Evolutionary conservation across 163 green algal genomes (phyloP).

Genomic region (Prototheca wickerhamii): DNA sequence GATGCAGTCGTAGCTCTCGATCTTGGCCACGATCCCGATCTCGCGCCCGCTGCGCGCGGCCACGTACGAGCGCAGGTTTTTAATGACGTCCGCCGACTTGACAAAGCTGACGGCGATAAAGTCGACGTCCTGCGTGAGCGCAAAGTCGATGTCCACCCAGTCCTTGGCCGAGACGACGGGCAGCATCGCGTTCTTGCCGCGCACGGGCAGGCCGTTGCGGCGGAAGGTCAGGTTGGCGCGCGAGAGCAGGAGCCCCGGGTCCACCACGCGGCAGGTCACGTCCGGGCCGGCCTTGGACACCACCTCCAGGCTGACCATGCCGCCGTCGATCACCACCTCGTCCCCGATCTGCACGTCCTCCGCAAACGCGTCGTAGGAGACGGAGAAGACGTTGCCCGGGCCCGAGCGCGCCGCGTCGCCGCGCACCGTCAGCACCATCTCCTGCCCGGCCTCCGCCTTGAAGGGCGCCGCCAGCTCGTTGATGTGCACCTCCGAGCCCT

Average conservation of each 20-base stretch:
- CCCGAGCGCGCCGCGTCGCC: conserved; percentile 15
- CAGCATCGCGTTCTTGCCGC: conserved; percentile 63
- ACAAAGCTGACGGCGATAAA: conserved; percentile 85
- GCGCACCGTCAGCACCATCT: conserved; percentile 57
- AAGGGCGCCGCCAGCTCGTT: conserved; percentile 45
- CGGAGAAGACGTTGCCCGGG: conserved; percentile 23
- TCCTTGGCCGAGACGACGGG: conserved; percentile 79
- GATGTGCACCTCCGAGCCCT: conserved; percentile 75
- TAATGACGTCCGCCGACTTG: conserved; percentile 71
- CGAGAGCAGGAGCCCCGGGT: conserved; percentile 71
- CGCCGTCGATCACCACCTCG: conserved; percentile 67
- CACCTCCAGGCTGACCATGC: conserved; percentile 72
- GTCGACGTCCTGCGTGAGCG: conserved; percentile 59
- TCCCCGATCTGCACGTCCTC: conserved; percentile 66
- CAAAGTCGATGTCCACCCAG: conserved; percentile 85
- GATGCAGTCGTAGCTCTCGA: conserved; percentile 52
- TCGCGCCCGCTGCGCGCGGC: conserved; percentile 1
- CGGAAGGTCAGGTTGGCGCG: conserved; percentile 75
- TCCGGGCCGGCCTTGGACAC: conserved; percentile 60
- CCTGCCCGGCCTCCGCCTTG: conserved; percentile 50
- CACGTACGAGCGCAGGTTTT: conserved; percentile 68
- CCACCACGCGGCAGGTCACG: conserved; percentile 49
- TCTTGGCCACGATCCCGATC: conserved; percentile 59
- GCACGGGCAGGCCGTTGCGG: conserved; percentile 46
- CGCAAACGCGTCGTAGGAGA: conserved; percentile 66